A percentile compares a stretch with the other conserved stretches of the same genome.
Conservation (phyloP, 1,284 basidiomycete species). For the Sutorius eximius region DNA sequence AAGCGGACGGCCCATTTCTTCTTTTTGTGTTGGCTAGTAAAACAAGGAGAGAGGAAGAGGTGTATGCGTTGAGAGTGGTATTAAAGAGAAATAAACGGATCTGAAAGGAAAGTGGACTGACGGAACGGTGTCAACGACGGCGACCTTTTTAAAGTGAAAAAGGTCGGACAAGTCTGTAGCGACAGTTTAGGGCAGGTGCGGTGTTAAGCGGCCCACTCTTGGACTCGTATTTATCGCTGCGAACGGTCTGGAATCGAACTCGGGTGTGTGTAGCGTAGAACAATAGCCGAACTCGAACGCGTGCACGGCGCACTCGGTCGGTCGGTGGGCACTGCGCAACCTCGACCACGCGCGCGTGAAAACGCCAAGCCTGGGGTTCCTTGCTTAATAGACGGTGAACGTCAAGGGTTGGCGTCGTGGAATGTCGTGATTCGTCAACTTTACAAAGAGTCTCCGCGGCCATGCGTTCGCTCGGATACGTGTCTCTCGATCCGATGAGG, state of each 20-base stretch:
- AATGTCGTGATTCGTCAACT: too few species aligned
- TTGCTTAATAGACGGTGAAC: too few species aligned
- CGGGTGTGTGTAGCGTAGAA: too few species aligned
- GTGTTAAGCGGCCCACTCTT: constrained; percentile 23
- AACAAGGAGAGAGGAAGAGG: constrained; percentile 16
- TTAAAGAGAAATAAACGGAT: not conserved
- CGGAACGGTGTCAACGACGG: not conserved
- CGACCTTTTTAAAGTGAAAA: constrained; percentile 21
- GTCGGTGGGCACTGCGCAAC: too few species aligned
- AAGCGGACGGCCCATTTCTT: constrained; percentile 65
- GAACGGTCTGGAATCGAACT: too few species aligned
- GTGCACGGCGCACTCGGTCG: not conserved
- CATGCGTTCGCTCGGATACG: not conserved
- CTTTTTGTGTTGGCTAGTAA: constrained; percentile 34
- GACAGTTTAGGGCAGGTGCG: constrained; percentile 36
- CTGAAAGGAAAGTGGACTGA: not conserved
- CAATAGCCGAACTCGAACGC: not conserved
- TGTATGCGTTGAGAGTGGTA: constrained; percentile 5
- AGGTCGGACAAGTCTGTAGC: constrained; percentile 1
- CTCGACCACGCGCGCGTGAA: not conserved
- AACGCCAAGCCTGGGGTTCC: too few species aligned
- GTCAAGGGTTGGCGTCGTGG: too few species aligned
- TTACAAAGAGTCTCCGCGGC: not conserved
- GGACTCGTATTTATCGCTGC: too few species aligned
- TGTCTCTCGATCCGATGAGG: constrained; percentile 4